Evolutionary conservation across 2,329 filamentous ascomycete genomes (phyloP).

Genomic region (Gremmenia infestans): DNA sequence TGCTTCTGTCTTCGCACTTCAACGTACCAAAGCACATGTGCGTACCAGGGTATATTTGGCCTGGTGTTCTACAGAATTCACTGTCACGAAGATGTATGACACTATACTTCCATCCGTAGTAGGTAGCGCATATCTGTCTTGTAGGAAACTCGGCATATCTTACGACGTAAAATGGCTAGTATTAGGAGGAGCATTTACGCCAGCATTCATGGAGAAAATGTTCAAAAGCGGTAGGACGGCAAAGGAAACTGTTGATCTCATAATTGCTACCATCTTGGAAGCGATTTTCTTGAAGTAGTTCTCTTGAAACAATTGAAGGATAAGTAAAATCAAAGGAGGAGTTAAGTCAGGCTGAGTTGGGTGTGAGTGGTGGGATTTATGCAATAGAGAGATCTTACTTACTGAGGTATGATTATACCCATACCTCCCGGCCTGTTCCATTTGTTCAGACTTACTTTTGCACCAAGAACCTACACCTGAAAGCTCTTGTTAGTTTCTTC

Average conservation of each 20-base stretch:
- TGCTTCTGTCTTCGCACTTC: too few species aligned
- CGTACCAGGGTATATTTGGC: too few species aligned
- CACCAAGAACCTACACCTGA: too few species aligned
- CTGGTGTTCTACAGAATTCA: conserved; percentile 67
- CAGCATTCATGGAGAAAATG: background rate
- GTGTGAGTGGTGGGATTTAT: background rate
- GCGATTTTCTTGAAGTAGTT: background rate
- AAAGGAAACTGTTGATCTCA: background rate
- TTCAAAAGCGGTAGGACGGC: conserved; percentile 3
- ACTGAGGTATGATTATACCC: background rate
- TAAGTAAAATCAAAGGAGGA: conserved; percentile 1
- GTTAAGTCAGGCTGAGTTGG: background rate
- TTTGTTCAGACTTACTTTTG: too few species aligned
- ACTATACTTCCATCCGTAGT: conserved; percentile 61
- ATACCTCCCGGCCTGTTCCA: too few species aligned
- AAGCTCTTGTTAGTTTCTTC: too few species aligned
- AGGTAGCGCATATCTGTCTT: conserved; percentile 63
- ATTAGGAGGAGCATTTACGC: conserved; percentile 8
- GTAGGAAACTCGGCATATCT: conserved; percentile 68
- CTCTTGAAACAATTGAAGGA: background rate
- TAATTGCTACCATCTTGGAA: conserved; percentile 7
- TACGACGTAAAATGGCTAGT: conserved; percentile 57
- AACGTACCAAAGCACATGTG: too few species aligned
- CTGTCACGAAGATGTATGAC: conserved; percentile 65
- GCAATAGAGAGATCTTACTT: conserved; percentile 4